Conservation (phyloP, 164 flowering plant species). For the Dillenia suffruticosa region DNA sequence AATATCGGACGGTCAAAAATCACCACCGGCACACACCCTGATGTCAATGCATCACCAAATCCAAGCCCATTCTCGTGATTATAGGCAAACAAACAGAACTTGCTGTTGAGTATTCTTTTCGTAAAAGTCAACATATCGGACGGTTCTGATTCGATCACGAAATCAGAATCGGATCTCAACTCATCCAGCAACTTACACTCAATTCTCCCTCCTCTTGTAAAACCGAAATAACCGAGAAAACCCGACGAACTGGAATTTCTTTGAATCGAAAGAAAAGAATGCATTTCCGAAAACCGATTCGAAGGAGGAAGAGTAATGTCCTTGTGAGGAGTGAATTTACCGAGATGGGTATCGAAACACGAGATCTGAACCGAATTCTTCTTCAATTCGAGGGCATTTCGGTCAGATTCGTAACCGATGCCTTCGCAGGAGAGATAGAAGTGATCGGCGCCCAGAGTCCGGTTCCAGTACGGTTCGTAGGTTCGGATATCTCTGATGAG, state of each 20-base stretch:
- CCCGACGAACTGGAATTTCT: background rate
- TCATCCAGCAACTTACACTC: conserved; percentile 18
- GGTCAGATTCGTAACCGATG: conserved; percentile 43
- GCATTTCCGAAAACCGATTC: background rate
- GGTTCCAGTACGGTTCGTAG: conserved; percentile 68
- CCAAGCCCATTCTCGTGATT: conserved; percentile 27
- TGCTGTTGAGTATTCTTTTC: conserved; percentile 24
- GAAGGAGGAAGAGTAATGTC: conserved; percentile 58
- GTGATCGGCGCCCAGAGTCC: conserved; percentile 81
- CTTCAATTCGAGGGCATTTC: conserved; percentile 71
- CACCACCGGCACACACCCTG: conserved; percentile 79
- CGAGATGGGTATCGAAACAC: conserved; percentile 39
- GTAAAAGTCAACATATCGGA: conserved; percentile 16
- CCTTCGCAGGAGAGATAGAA: conserved; percentile 54
- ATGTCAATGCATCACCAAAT: conserved; percentile 47
- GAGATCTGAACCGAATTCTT: conserved; percentile 73
- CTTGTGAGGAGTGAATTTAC: conserved; percentile 67
- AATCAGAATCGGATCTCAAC: conserved; percentile 30
- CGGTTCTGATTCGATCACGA: conserved; percentile 41
- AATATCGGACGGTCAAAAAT: conserved; percentile 59
- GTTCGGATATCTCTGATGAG: conserved; percentile 30
- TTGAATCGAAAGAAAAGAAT: conserved; percentile 6
- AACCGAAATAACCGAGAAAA: conserved; percentile 29
- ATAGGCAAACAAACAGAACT: conserved; percentile 60
- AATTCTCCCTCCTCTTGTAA: background rate